Conservation (phyloP, 2,329 filamentous ascomycete genomes). For the Chaetothyriales sp. region DNA sequence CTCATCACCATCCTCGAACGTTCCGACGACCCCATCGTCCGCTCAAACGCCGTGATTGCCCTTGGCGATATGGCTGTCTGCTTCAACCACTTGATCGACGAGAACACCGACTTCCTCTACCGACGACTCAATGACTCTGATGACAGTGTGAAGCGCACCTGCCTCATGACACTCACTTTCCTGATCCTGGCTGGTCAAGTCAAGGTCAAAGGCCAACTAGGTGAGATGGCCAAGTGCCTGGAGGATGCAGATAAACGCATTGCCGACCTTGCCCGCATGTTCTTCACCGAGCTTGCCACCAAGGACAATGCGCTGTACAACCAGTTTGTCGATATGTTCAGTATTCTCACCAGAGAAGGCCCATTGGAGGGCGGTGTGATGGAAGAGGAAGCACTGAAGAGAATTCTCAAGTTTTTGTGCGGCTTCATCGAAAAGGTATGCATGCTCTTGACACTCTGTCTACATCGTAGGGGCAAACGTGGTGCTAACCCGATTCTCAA, state of each 20-base stretch:
- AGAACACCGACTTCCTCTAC: conserved; percentile 97
- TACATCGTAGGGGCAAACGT: neutral
- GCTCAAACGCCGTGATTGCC: conserved; percentile 92
- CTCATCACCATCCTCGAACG: conserved; percentile 97
- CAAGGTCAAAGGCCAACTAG: conserved; percentile 96
- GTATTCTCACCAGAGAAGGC: conserved; percentile 69
- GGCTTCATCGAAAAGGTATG: conserved; percentile 92
- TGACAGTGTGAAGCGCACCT: conserved; percentile 85
- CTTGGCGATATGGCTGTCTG: conserved; percentile 98
- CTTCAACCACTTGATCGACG: conserved; percentile 98
- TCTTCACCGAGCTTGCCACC: conserved; percentile 92
- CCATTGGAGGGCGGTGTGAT: conserved; percentile 36
- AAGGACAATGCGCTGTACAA: conserved; percentile 99
- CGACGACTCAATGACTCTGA: conserved; percentile 80
- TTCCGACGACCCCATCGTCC: conserved; percentile 78
- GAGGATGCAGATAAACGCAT: conserved; percentile 94
- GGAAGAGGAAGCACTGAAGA: conserved; percentile 70
- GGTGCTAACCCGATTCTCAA: conserved; percentile 3
- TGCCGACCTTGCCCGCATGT: conserved; percentile 88
- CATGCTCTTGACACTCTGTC: neutral
- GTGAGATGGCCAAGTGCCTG: conserved; percentile 97
- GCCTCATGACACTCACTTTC: conserved; percentile 96
- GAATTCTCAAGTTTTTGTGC: conserved; percentile 82
- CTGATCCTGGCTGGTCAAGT: conserved; percentile 93
- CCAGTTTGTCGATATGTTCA: conserved; percentile 99